Percentiles rank a stretch among this genome's conserved stretches.
Evolutionary conservation across 768 basidiomycete species (phyloP).

Genomic region (Leucosporidium yakuticum): DNA sequence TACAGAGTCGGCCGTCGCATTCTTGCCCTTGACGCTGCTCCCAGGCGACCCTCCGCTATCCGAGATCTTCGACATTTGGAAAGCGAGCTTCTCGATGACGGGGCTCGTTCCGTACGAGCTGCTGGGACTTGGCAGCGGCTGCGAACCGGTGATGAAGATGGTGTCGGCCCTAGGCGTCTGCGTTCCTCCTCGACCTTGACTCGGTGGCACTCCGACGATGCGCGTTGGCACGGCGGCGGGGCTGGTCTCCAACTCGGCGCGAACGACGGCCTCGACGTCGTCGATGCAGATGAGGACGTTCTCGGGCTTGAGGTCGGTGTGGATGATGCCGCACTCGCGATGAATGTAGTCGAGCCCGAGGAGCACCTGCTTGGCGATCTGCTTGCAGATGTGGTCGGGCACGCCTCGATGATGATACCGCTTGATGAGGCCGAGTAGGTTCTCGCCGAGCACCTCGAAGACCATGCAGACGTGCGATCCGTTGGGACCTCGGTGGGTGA

Average conservation of each 20-base stretch:
- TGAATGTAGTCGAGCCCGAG: slow-evolving; percentile 98
- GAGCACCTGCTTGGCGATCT: slow-evolving; percentile 93
- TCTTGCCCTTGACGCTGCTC: slow-evolving; percentile 11
- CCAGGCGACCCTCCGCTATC: slow-evolving; percentile 45
- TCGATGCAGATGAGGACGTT: slow-evolving; percentile 97
- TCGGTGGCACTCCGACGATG: slow-evolving; percentile 78
- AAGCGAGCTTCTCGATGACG: slow-evolving; percentile 77
- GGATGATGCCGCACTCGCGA: slow-evolving; percentile 91
- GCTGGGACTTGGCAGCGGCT: slow-evolving; percentile 74
- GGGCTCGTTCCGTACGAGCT: slow-evolving; percentile 64
- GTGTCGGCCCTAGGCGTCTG: slow-evolving; percentile 82
- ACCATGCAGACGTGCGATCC: slow-evolving; percentile 99
- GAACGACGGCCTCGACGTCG: slow-evolving; percentile 88
- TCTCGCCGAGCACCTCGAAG: slow-evolving; percentile 96
- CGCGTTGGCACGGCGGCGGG: slow-evolving; percentile 55
- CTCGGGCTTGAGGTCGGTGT: slow-evolving; percentile 96
- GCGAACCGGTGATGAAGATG: slow-evolving; percentile 82
- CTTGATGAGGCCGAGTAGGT: slow-evolving; percentile 88
- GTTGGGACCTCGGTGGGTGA: slow-evolving; percentile 91
- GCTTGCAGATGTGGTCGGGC: slow-evolving; percentile 82
- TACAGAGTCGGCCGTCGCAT: slow-evolving; percentile 51
- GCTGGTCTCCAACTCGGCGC: slow-evolving; percentile 48
- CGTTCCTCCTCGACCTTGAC: slow-evolving; percentile 88
- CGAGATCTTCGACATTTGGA: slow-evolving; percentile 88
- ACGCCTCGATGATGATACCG: slow-evolving; percentile 97